Base-by-base conservation (phyloP, 192 early-diverging fungal genomes). In the Rhizoclosmatium globosum region DNA sequence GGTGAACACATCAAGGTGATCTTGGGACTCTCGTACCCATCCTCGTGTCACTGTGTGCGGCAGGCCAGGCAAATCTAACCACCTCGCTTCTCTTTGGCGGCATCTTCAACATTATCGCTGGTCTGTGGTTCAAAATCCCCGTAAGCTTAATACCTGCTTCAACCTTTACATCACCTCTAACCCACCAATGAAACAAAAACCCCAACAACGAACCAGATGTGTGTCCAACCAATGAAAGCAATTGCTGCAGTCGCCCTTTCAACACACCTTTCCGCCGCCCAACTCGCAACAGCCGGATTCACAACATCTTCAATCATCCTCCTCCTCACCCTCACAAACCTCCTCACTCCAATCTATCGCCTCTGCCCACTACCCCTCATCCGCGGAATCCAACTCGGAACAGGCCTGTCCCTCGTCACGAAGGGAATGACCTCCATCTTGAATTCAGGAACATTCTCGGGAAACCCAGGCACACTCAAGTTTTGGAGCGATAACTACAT, bases 191-290 rank as follows among this genome's bases (percentile, higher is more conserved):
- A 31, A 31, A 31, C 31, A 31, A 31, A 31, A 31, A 31, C 31
- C 31, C 31, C 31, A 31, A 31, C 31, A 31, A 31, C 31, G 31
- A 31, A 31, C 31, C 17, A 82, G 81, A 94, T 97, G 86, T 94
- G 94, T 80, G 95, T 97, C 39, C 95, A 97, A 81, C 95, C 95
- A 53, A 97, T 95, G 95, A 97, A 95, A 85, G 91, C 94, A 1
- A 93, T 97, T 80, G 92, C 94, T 9, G 92, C 94, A 4, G 91
- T 95, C 64, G 95, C 94, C 7, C 44, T 77, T 7, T 56, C 64
- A 48, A 57, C 64, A n/a, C 21, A 65, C 21, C 7, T 77, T 44
- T 45, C 75, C 4, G 65, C 75, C 46, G 68, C 45, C 47, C 75
- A 77, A 58, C 87, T 94, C 42, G 92, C 92, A 77, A 85, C 91